Evolutionary conservation across 371 early-diverging fungal genomes (phyloP).

Genomic region (Syncephalis fuscata): DNA sequence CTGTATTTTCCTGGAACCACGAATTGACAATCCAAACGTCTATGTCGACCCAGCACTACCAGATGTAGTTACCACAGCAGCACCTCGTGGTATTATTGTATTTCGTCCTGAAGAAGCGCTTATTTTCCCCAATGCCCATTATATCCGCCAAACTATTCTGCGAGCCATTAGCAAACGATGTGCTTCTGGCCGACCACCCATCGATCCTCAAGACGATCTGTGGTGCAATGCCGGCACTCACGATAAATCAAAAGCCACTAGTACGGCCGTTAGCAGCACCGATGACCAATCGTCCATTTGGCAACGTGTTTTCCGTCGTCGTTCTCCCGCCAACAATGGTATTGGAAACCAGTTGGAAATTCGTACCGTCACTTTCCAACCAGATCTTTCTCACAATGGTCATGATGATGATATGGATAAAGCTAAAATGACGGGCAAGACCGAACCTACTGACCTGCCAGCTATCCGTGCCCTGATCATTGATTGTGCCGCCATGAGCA

Average conservation of each 20-base stretch:
- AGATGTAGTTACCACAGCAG: conserved; percentile 1
- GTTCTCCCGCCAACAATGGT: too few species aligned
- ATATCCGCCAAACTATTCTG: conserved; percentile 15
- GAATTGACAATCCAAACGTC: conserved; percentile 6
- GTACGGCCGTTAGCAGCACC: not conserved
- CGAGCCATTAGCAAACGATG: conserved; percentile 8
- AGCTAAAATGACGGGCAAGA: too few species aligned
- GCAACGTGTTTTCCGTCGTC: not conserved
- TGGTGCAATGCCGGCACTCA: conserved; percentile 4
- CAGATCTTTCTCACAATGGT: too few species aligned
- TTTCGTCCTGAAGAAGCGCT: conserved; percentile 47
- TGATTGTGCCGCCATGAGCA: conserved; percentile 9
- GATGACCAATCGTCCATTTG: not conserved
- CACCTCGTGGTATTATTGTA: conserved; percentile 36
- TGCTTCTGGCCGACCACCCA: conserved; percentile 4
- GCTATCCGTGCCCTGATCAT: conserved; percentile 8
- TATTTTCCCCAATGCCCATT: conserved; percentile 52
- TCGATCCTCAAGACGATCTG: conserved; percentile 5
- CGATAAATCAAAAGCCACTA: not conserved
- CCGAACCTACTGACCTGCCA: conserved; percentile 5
- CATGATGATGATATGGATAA: too few species aligned
- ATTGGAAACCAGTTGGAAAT: too few species aligned
- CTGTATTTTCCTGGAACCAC: conserved; percentile 16
- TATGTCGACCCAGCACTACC: conserved; percentile 7
- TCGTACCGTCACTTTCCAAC: too few species aligned